Conservation (phyloP, 176 grass and related monocot species). For the Calamus simplicifolius region DNA sequence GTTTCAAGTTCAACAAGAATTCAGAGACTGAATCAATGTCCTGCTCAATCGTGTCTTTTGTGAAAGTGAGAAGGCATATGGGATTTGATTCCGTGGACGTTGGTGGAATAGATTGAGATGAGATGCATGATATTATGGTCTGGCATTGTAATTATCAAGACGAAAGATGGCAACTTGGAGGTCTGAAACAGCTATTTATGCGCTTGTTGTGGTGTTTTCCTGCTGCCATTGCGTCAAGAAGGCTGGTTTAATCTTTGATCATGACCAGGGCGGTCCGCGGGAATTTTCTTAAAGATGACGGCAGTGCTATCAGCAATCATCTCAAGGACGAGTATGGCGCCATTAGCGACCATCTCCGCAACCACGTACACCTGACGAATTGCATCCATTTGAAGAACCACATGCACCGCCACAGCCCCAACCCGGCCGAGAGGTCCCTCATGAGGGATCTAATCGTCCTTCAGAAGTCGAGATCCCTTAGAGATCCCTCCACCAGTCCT, state of each 20-base stretch:
- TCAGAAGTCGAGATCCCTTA: slow-evolving; percentile 65
- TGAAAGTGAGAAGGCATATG: not conserved
- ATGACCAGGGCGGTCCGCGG: slow-evolving; percentile 1
- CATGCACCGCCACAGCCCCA: slow-evolving; percentile 34
- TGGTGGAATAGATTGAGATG: not conserved
- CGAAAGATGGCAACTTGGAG: not conserved
- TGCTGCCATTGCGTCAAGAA: too few relatives aligned
- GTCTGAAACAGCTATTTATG: not conserved
- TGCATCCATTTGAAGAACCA: slow-evolving; percentile 81
- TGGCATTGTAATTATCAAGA: not conserved
- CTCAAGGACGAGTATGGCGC: slow-evolving; percentile 9
- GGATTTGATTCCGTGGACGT: not conserved
- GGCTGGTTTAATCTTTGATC: not conserved
- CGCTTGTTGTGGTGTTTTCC: not conserved
- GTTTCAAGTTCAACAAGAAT: too few relatives aligned
- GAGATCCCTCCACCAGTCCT: slow-evolving; percentile 74
- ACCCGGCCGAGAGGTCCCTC: slow-evolving; percentile 43
- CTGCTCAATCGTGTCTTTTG: too few relatives aligned
- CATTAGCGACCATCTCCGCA: slow-evolving; percentile 37
- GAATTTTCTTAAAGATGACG: not conserved
- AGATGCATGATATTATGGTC: not conserved
- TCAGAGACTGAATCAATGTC: too few relatives aligned
- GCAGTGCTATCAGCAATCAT: not conserved
- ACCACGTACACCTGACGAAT: slow-evolving; percentile 77
- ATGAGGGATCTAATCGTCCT: slow-evolving; percentile 74